A percentile compares a stretch with the other conserved stretches of the same genome.
These are phyloP conservation scores for Suillus discolor DNA, from an alignment of 768 basidiomycete species.

Conservation along the genomic window DNA sequence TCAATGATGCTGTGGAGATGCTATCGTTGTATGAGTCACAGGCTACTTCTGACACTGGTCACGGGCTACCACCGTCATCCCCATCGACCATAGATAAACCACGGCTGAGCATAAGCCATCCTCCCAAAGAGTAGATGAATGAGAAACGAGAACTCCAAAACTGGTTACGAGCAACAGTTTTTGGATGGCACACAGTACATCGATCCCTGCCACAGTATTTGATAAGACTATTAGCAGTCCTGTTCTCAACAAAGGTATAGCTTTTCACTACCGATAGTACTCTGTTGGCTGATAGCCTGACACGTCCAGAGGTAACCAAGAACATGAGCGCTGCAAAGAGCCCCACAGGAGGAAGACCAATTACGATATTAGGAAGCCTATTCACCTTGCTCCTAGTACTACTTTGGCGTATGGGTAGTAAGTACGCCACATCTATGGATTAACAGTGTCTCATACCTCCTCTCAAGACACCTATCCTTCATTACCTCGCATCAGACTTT, in stretches of 20 bases:
- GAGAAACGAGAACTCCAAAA: slow-evolving; percentile 46
- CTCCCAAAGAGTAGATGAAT: slow-evolving; percentile 22
- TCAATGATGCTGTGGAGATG: slow-evolving; percentile 72
- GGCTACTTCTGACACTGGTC: slow-evolving; percentile 31
- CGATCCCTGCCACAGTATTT: slow-evolving; percentile 47
- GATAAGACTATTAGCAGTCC: slow-evolving; percentile 72
- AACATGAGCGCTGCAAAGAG: slow-evolving; percentile 79
- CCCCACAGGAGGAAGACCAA: slow-evolving; percentile 61
- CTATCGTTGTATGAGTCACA: slow-evolving; percentile 39
- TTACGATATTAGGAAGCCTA: slow-evolving; percentile 51
- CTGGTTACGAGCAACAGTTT: slow-evolving; percentile 37
- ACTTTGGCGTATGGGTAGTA: slow-evolving; percentile 66
- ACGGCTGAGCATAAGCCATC: slow-evolving; percentile 32
- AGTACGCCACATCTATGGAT: slow-evolving; percentile 23
- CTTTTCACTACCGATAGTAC: slow-evolving; percentile 2
- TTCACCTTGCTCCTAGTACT: slow-evolving; percentile 34
- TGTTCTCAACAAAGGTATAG: slow-evolving; percentile 67
- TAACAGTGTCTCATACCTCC: slow-evolving; percentile 17
- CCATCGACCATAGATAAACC: slow-evolving; percentile 29
- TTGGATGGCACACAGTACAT: slow-evolving; percentile 36
- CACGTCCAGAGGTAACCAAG: slow-evolving; percentile 56
- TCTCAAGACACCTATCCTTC: slow-evolving; percentile 62
- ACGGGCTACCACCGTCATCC: slow-evolving; percentile 17
- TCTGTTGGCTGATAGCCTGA: slow-evolving; percentile 1
- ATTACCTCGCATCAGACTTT: slow-evolving; percentile 81